Conservation (phyloP, 2,329 filamentous ascomycete species). For the Apiospora saccharicola region DNA sequence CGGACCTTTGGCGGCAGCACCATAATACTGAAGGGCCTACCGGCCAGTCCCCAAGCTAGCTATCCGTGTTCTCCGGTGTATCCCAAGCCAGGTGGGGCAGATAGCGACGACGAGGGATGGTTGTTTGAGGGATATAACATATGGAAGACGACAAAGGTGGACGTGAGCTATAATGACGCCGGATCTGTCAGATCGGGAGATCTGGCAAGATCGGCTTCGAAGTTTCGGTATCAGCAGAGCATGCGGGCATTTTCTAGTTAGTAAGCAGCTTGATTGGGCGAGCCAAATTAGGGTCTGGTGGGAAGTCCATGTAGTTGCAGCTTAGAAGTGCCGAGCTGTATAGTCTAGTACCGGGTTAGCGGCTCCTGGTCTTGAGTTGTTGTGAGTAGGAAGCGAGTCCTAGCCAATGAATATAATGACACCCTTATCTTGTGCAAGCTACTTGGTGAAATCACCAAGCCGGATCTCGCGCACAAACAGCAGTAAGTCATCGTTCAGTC, state of each 20-base stretch:
- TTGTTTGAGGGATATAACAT: background rate
- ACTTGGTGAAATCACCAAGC: background rate
- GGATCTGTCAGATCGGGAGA: background rate
- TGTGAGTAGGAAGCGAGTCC: background rate
- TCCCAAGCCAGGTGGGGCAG: background rate
- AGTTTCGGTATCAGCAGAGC: conserved; percentile 6
- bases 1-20: conserved; percentile 1
- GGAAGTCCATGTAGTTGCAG: too few relatives aligned
- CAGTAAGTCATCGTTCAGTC: background rate
- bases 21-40: background rate
- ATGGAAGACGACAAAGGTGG: background rate
- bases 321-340: too few relatives aligned
- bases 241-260: background rate
- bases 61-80: background rate
- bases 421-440: background rate
- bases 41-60: background rate
- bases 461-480: background rate
- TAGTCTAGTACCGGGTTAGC: background rate
- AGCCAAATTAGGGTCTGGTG: too few relatives aligned
- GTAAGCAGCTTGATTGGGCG: background rate
- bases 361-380: background rate
- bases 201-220: background rate
- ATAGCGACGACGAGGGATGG: background rate
- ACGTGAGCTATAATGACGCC: conserved; percentile 2
- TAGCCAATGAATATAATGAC: background rate